Evolutionary conservation across 148 eudicot species (phyloP).

Genomic region (Oxyria digyna): DNA sequence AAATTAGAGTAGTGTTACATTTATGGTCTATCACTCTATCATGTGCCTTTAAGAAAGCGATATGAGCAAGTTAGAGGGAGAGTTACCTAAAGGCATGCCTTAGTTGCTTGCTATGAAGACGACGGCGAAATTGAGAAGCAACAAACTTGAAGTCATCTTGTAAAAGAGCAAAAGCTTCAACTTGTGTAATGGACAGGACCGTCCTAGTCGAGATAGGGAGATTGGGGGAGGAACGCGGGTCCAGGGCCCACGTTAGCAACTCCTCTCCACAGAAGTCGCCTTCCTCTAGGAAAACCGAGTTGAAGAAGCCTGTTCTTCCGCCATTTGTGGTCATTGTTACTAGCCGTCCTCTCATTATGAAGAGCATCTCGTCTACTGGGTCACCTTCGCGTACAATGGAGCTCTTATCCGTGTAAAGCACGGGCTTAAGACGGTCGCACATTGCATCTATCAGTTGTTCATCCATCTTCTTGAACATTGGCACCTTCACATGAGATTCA

Average conservation of each 20-base stretch:
- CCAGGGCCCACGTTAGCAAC: slow-evolving; percentile 7
- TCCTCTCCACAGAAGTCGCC: slow-evolving; percentile 11
- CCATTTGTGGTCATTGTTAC: slow-evolving; percentile 9
- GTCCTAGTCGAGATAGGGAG: slow-evolving; percentile 8
- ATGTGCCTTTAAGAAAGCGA: too few relatives aligned
- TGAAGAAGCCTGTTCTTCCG: slow-evolving; percentile 8
- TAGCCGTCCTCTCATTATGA: slow-evolving; percentile 6
- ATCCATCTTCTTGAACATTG: slow-evolving; percentile 8
- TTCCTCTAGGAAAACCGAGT: slow-evolving; percentile 5
- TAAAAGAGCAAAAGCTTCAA: slow-evolving; percentile 9
- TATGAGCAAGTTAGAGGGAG: too few relatives aligned
- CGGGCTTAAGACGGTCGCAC: slow-evolving; percentile 6
- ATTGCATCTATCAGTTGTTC: slow-evolving; percentile 5
- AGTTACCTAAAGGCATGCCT: slow-evolving; percentile 6
- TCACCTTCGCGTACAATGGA: slow-evolving; percentile 4
- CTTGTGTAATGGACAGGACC: neutral
- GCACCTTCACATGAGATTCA: neutral
- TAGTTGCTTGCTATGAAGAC: slow-evolving; percentile 7
- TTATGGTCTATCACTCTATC: neutral
- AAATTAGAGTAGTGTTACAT: neutral
- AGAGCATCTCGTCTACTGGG: slow-evolving; percentile 7
- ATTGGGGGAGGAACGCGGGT: slow-evolving; percentile 5
- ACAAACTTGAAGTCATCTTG: slow-evolving; percentile 10
- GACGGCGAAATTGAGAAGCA: slow-evolving; percentile 5
- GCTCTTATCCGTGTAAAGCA: slow-evolving; percentile 8